Evolutionary conservation across 2,329 filamentous ascomycete species (phyloP), one percentile per base, ranked within the genome.

Genomic region (Paracoccidioides lutzii): DNA sequence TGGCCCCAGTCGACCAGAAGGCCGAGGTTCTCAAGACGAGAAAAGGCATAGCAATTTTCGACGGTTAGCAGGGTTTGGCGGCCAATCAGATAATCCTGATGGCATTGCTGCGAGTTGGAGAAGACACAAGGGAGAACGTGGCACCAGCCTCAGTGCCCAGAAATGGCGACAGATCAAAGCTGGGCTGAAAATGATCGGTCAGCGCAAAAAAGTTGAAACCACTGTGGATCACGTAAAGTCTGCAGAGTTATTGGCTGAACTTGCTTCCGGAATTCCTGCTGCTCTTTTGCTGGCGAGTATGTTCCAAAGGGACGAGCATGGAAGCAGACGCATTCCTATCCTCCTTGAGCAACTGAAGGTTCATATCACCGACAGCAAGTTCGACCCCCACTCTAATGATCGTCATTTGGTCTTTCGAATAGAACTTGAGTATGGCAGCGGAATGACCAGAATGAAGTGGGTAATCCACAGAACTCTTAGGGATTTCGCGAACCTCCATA

Each of bases 281-380:
- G 93, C 91, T 22, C 76, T 98, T 57, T 95, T 98, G 71, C 76
- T 98, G 53, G 93, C 93, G 6, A 96, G 90, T 66, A 96, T 97
- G 88, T 93, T 97, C 64, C 93, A 97, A 72, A 81, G 93, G 56
- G 93, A 98, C 64, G 93, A 98, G 71, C 88, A 96, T 64, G 90
- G 91, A 51, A 93, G 95, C 71, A 93, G 88, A 72, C 84, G 90
- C 57, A 95, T 98, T 56, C 93, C 93, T 0, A 90, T 98, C 54
- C 80, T 98, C 3, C 79, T 98, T 5, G 93, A 98, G 70, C 93
- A 98, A 73, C 78, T 98, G 57, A 95, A 95, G 69, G 79, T 98
- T 58, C 83, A 81, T 56, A 87, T 98, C 57, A 85, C 83, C 7
- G 88, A 96, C 64, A 95, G 89, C 64, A 82, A 83, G 9, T 80